Evolutionary conservation across 495 filamentous ascomycete species (phyloP).

Genomic region (Neurospora tetrasperma): DNA sequence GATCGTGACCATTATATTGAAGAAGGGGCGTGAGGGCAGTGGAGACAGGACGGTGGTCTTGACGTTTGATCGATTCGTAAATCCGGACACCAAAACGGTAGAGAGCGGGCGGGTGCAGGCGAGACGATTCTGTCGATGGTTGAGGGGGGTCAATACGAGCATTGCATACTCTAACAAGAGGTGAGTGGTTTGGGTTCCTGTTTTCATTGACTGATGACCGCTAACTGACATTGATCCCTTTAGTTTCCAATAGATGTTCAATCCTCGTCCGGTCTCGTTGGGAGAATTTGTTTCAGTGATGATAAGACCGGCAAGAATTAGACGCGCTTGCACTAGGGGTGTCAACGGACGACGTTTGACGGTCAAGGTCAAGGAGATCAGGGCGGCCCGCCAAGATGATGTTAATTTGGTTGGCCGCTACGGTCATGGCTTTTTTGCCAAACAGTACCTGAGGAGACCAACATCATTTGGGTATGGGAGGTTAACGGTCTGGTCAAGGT

Average conservation of each 20-base stretch:
- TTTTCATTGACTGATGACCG: background rate
- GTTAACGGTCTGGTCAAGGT: background rate
- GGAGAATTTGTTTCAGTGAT: background rate
- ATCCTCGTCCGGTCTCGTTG: background rate
- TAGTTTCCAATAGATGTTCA: background rate
- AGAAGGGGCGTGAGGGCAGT: background rate
- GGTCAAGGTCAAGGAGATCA: background rate
- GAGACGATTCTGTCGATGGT: slow-evolving; percentile 24
- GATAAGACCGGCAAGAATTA: background rate
- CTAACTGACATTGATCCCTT: background rate
- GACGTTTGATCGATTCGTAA: background rate
- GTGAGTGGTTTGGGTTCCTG: background rate
- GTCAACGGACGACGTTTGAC: background rate
- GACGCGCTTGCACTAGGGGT: background rate
- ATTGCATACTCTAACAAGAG: slow-evolving; percentile 9
- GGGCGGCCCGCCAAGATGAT: no score
- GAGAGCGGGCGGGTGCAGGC: slow-evolving; percentile 24
- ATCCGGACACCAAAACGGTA: slow-evolving; percentile 3
- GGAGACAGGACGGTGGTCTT: slow-evolving; percentile 5
- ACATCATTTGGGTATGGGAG: background rate
- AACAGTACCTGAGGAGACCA: background rate
- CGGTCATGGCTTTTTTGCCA: background rate
- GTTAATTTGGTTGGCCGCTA: no score
- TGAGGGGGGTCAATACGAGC: slow-evolving; percentile 15
- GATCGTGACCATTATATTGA: slow-evolving; percentile 3